Evolutionary conservation across 192 early-diverging fungal species (phyloP).

Genomic region (Lobosporangium transversale): DNA sequence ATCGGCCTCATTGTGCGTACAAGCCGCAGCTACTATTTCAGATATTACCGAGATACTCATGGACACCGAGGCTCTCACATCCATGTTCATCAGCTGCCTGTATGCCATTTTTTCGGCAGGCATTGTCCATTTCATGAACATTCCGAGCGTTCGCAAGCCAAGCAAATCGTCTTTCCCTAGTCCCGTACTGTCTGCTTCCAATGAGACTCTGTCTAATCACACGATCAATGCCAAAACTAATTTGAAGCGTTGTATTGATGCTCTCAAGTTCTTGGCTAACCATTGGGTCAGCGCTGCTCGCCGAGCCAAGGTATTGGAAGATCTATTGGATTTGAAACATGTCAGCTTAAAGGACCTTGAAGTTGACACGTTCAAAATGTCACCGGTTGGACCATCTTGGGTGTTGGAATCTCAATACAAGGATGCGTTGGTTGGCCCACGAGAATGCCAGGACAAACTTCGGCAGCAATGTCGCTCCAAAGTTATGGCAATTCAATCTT

Average conservation of each 20-base stretch:
- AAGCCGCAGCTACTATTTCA: conserved; percentile 49
- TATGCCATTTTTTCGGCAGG: conserved; percentile 55
- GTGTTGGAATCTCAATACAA: conserved; percentile 25
- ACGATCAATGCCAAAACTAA: conserved; percentile 38
- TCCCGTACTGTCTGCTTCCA: not conserved
- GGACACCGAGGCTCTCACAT: conserved; percentile 28
- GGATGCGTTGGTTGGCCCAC: conserved; percentile 4
- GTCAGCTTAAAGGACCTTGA: conserved; percentile 48
- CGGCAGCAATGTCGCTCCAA: conserved; percentile 48
- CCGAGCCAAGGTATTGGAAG: conserved; percentile 47
- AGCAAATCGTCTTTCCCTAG: conserved; percentile 13
- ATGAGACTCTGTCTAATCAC: not conserved
- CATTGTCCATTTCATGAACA: conserved; percentile 55
- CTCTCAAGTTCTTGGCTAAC: conserved; percentile 35
- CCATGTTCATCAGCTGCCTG: conserved; percentile 40
- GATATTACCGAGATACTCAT: conserved; percentile 50
- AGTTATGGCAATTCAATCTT: conserved; percentile 50
- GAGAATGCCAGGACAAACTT: conserved; percentile 26
- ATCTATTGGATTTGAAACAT: conserved; percentile 48
- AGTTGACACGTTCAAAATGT: conserved; percentile 31
- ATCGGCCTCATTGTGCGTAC: conserved; percentile 44
- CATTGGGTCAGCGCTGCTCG: conserved; percentile 48
- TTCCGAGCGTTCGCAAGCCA: conserved; percentile 32
- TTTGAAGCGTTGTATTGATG: conserved; percentile 44
- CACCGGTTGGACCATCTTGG: conserved; percentile 31